Evolutionary conservation across 176 grass and related monocot species (phyloP).

Genomic region (Ananas comosus): DNA sequence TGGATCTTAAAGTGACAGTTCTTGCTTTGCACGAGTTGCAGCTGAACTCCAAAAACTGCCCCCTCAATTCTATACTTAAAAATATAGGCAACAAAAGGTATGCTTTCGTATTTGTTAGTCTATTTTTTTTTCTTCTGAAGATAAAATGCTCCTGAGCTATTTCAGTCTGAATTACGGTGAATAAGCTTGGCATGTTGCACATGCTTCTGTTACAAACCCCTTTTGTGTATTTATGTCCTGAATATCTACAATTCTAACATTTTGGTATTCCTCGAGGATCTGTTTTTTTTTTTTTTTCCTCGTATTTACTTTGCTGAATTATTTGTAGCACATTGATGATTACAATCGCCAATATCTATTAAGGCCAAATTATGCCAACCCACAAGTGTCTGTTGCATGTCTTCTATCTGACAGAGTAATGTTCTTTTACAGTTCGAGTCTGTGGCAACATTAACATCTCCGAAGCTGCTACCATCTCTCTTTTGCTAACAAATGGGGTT

Average conservation of each 20-base stretch:
- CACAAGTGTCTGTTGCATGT: not conserved
- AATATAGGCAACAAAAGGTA: constrained; percentile 84
- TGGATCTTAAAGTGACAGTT: constrained; percentile 44
- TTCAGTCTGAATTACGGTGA: not conserved
- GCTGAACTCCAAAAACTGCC: constrained; percentile 42
- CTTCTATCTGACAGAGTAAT: not conserved
- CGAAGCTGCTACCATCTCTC: constrained; percentile 20
- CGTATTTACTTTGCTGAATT: too few relatives aligned
- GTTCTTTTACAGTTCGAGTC: constrained; percentile 37
- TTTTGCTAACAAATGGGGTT: constrained; percentile 27
- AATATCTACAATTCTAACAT: too few relatives aligned
- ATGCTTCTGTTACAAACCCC: too few relatives aligned
- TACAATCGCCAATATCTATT: too few relatives aligned
- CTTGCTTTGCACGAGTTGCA: constrained; percentile 52
- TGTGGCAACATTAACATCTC: constrained; percentile 46
- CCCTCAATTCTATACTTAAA: constrained; percentile 59
- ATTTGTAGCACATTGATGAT: too few relatives aligned
- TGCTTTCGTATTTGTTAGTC: too few relatives aligned
- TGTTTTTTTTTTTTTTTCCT: not conserved
- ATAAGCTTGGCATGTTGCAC: not conserved
- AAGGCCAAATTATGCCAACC: too few relatives aligned
- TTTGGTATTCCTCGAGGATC: too few relatives aligned
- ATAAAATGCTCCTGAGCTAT: too few relatives aligned
- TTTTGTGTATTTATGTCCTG: too few relatives aligned
- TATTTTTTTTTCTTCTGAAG: too few relatives aligned